Conservation (phyloP, 345 rosid genomes). For the Corchorus capsularis region DNA sequence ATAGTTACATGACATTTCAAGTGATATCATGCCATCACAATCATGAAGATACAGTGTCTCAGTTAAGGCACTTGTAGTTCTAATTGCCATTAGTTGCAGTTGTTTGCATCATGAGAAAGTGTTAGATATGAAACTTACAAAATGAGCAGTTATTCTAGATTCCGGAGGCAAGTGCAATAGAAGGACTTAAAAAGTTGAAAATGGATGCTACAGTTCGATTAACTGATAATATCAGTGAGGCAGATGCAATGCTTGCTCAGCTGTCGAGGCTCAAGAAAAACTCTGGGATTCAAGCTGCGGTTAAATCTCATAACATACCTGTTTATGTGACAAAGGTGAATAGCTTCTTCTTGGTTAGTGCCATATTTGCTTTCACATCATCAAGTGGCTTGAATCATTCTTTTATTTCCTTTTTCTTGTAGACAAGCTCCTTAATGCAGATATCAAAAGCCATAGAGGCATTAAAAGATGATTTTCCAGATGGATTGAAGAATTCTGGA, state of each 20-base stretch:
- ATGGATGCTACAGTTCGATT: conserved; percentile 52
- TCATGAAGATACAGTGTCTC: conserved; percentile 4
- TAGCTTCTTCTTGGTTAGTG: background rate
- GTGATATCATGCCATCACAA: background rate
- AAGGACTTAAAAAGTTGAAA: conserved; percentile 68
- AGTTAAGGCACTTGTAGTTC: background rate
- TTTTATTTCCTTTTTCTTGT: conserved; percentile 24
- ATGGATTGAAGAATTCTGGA: conserved; percentile 47
- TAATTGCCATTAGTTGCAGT: conserved; percentile 1
- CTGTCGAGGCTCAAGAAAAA: conserved; percentile 87
- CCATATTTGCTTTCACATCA: background rate
- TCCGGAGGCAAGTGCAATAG: conserved; percentile 61
- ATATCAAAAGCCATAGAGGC: conserved; percentile 64
- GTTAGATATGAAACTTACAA: conserved; percentile 34
- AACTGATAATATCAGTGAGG: conserved; percentile 74
- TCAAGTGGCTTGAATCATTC: background rate
- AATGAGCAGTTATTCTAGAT: conserved; percentile 58
- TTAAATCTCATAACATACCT: conserved; percentile 65
- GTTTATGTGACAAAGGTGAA: conserved; percentile 74
- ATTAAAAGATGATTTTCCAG: conserved; percentile 52
- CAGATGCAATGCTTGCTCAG: conserved; percentile 79
- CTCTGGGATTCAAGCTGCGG: conserved; percentile 71
- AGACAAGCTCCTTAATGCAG: conserved; percentile 84
- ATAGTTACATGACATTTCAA: background rate
- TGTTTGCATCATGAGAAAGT: conserved; percentile 10